These are phyloP conservation scores for Pseudoperonospora humuli DNA, from an alignment of 352 stramenopile genomes.

Conservation along the genomic window DNA sequence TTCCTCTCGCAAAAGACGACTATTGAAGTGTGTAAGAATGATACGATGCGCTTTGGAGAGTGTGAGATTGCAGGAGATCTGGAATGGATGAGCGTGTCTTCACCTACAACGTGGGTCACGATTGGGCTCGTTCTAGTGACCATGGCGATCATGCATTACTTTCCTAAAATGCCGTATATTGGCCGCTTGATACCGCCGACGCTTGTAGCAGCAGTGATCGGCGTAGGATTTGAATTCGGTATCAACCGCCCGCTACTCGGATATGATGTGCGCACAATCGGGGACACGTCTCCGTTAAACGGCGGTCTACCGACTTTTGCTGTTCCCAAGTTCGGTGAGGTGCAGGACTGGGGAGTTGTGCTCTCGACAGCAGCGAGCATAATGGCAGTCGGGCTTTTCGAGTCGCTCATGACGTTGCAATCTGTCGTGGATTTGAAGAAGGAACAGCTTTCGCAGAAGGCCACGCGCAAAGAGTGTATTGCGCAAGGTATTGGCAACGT, in stretches of 20 bases:
- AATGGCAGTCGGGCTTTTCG: slow-evolving; percentile 88
- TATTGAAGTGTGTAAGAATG: slow-evolving; percentile 71
- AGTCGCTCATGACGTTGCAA: slow-evolving; percentile 93
- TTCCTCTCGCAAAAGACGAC: slow-evolving; percentile 90
- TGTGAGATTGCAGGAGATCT: slow-evolving; percentile 62
- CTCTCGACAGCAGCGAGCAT: slow-evolving; percentile 87
- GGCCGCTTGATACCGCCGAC: slow-evolving; percentile 70
- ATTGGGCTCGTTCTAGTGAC: slow-evolving; percentile 66
- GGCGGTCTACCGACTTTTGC: slow-evolving; percentile 48
- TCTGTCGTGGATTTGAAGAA: slow-evolving; percentile 88
- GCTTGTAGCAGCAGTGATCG: slow-evolving; percentile 67
- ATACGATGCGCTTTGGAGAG: slow-evolving; percentile 57
- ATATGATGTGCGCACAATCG: slow-evolving; percentile 74
- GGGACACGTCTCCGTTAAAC: slow-evolving; percentile 52
- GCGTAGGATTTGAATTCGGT: slow-evolving; percentile 80
- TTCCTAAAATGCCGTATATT: slow-evolving; percentile 49
- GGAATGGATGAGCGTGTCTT: slow-evolving; percentile 61
- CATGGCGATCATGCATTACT: slow-evolving; percentile 85
- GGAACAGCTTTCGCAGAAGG: slow-evolving; percentile 48
- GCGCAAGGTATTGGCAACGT: slow-evolving; percentile 89
- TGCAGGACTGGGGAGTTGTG: slow-evolving; percentile 62
- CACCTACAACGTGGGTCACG: slow-evolving; percentile 53
- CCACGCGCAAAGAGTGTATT: slow-evolving; percentile 72
- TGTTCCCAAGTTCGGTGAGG: slow-evolving; percentile 33
- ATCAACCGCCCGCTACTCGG: slow-evolving; percentile 70